Conservation (phyloP, 2,329 filamentous ascomycete species). For the Alternaria gansuensis region DNA sequence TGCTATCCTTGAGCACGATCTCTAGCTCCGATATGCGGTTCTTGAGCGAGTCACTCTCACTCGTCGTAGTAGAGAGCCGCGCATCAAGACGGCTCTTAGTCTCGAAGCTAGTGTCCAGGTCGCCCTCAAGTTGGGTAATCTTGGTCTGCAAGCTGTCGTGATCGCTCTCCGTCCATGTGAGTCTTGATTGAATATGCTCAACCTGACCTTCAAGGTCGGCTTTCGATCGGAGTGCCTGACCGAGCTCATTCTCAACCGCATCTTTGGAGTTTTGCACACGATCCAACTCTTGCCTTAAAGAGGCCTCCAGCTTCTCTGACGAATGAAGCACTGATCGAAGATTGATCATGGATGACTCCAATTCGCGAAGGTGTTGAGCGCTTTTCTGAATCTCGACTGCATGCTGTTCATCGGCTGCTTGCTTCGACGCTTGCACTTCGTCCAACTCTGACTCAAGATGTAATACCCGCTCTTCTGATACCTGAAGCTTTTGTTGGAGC, state of each 20-base stretch:
- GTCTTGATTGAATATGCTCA: slow-evolving; percentile 13
- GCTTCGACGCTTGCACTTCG: slow-evolving; percentile 26
- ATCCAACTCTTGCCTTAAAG: slow-evolving; percentile 28
- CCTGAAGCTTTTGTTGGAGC: slow-evolving; percentile 33
- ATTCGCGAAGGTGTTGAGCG: slow-evolving; percentile 35
- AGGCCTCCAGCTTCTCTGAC: slow-evolving; percentile 28
- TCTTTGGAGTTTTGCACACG: slow-evolving; percentile 24
- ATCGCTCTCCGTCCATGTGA: slow-evolving; percentile 17
- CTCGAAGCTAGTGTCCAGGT: slow-evolving; percentile 12
- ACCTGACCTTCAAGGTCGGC: slow-evolving; percentile 22
- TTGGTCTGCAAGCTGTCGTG: slow-evolving; percentile 16
- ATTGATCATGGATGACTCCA: slow-evolving; percentile 32
- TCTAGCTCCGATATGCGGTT: slow-evolving; percentile 28
- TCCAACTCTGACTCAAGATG: slow-evolving; percentile 34
- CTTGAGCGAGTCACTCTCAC: slow-evolving; percentile 24
- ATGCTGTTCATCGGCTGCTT: slow-evolving; percentile 24
- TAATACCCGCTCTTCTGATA: slow-evolving; percentile 31
- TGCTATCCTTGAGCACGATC: slow-evolving; percentile 11
- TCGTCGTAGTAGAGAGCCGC: slow-evolving; percentile 21
- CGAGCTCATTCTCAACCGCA: slow-evolving; percentile 23
- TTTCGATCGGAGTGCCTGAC: slow-evolving; percentile 18
- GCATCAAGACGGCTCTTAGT: slow-evolving; percentile 19
- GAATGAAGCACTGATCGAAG: slow-evolving; percentile 28
- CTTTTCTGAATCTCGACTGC: slow-evolving; percentile 25
- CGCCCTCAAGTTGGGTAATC: slow-evolving; percentile 21